Evolutionary conservation across 371 early-diverging fungal species (phyloP).

Genomic region (Mortierella sp.): DNA sequence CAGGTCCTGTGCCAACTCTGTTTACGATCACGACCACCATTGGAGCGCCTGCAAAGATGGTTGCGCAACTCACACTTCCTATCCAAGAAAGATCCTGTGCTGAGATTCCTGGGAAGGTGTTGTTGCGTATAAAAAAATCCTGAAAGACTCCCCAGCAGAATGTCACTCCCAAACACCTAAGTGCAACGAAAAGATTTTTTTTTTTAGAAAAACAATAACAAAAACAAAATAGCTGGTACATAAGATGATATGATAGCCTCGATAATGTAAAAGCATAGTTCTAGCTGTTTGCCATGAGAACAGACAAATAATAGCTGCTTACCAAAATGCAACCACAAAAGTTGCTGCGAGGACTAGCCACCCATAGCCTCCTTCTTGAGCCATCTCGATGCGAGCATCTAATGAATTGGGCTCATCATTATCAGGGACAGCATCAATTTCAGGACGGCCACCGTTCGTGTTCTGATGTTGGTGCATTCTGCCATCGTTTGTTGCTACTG

Average conservation of each 20-base stretch:
- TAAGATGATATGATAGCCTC: background rate
- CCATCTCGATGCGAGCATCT: background rate
- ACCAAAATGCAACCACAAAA: slow-evolving; percentile 21
- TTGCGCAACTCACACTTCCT: slow-evolving; percentile 23
- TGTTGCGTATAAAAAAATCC: slow-evolving; percentile 17
- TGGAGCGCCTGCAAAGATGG: slow-evolving; percentile 23
- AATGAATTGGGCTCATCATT: too few species aligned
- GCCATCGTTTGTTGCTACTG: too few species aligned
- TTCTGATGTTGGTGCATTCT: too few species aligned
- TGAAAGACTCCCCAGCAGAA: slow-evolving; percentile 34
- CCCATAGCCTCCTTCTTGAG: slow-evolving; percentile 28
- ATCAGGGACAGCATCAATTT: too few species aligned
- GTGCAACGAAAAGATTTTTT: too few species aligned
- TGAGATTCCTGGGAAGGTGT: slow-evolving; percentile 9
- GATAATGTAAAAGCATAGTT: background rate
- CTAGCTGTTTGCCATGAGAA: too few species aligned
- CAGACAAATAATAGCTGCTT: background rate
- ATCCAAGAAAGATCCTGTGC: slow-evolving; percentile 20
- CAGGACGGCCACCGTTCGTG: too few species aligned
- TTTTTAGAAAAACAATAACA: too few species aligned
- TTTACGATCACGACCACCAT: slow-evolving; percentile 10
- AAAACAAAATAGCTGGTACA: too few species aligned
- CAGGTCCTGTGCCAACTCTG: slow-evolving; percentile 1
- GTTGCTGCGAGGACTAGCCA: slow-evolving; percentile 19
- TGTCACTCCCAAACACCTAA: slow-evolving; percentile 25